phyloP scores from a whole-genome alignment of 345 rosid species.

The Rubroshorea leprosula region DNA sequence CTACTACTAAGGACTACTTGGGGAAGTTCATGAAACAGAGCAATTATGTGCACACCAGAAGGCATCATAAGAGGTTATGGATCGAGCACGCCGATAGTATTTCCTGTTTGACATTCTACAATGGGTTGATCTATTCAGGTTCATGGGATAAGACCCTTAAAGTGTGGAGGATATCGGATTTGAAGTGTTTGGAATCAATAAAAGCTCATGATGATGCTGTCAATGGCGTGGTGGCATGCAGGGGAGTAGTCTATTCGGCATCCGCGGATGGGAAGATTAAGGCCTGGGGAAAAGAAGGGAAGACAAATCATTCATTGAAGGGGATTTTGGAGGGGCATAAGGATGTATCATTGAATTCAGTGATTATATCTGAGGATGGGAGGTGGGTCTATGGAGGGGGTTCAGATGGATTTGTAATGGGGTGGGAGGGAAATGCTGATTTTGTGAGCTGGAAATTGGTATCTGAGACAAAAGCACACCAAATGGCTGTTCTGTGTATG shows the following conservation, averaged over 20 bases:
- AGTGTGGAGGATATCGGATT: constrained; percentile 80
- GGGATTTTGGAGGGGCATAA: constrained; percentile 72
- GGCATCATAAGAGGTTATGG: constrained; percentile 69
- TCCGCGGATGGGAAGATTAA: constrained; percentile 88
- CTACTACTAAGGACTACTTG: constrained; percentile 71
- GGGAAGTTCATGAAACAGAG: constrained; percentile 86
- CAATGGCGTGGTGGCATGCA: constrained; percentile 55
- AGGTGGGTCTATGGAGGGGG: constrained; percentile 76
- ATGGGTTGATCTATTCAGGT: constrained; percentile 70
- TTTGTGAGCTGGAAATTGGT: constrained; percentile 48
- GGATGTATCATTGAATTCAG: constrained; percentile 68
- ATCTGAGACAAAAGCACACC: constrained; percentile 64
- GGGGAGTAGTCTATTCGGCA: constrained; percentile 73
- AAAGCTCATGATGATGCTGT: constrained; percentile 87
- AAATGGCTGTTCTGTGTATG: constrained; percentile 70
- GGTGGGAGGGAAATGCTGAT: constrained; percentile 58
- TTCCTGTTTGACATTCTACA: constrained; percentile 64
- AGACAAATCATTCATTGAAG: constrained; percentile 57
- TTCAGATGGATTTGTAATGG: constrained; percentile 84
- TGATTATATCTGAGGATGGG: constrained; percentile 63
- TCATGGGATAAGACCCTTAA: constrained; percentile 96
- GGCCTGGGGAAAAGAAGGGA: constrained; percentile 68
- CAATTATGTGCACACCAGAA: constrained; percentile 62
- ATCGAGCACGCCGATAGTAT: constrained; percentile 86
- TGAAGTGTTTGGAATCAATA: constrained; percentile 83